Base-by-base conservation (phyloP, 371 early-diverging fungal species). In the Gilbertella persicaria region DNA sequence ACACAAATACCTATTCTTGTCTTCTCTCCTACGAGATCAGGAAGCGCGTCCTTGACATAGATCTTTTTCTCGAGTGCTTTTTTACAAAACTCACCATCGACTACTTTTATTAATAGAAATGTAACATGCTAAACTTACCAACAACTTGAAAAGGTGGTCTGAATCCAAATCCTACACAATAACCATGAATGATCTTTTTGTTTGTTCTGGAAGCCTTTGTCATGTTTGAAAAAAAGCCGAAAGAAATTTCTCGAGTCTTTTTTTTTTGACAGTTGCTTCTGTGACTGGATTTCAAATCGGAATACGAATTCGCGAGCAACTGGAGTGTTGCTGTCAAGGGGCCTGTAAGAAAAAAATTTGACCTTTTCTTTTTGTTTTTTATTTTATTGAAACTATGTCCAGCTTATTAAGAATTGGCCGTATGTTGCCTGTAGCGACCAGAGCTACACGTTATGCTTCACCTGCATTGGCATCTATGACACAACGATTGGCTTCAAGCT, bases 101-200 rank as follows among this genome's bases (percentile, higher is more conserved):
- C 88, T 89, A 44, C n/a, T n/a, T n/a, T n/a, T 21, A 55, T 8
- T 40, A n/a, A 42, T 10, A 9, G 30, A 8, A 39, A 45, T 44
- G n/a, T 12, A 20, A 39, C 25, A 50, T 41, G 40, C n/a, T 42
- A 47, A 16, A 57, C 73, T 56, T 82, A 91, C 92, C 67, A 26
- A 96, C 49, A 8, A 96, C 69, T 66, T 96, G 97, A 73, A 86
- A 96, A 13, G 97, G 97, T 48, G 86, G 87, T 50, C 91, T 78
- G 69, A 96, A 96, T 2, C 88, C 89, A 70, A 89, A 95, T 2
- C 81, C 77, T 57, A 81, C 67, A 39, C 73, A 67, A 75, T 95
- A 96, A 36, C 90, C 68, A 54, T 79, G 73, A 85, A 96, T 91
- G 49, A 71, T 78, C 58, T 86, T 83, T 68, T 85, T 89, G 65